A percentile compares a stretch with the other conserved stretches of the same genome.
Evolutionary conservation across 164 flowering plant species (phyloP).

Genomic region (Dillenia turbinata): DNA sequence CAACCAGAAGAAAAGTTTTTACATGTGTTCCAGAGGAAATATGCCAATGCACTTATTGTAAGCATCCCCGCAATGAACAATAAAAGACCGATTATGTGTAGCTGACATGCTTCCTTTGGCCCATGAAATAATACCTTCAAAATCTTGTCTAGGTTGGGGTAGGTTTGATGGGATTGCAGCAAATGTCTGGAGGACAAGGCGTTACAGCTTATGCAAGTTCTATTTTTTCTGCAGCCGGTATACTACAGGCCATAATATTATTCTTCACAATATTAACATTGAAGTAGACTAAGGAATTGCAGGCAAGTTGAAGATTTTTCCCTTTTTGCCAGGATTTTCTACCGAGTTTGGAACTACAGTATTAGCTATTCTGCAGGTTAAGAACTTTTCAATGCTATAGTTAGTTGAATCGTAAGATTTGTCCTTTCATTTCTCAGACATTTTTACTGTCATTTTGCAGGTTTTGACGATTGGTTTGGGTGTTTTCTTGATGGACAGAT

Average conservation of each 20-base stretch:
- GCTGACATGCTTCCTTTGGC: not conserved
- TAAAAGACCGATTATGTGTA: too few species aligned
- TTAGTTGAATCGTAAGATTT: not conserved
- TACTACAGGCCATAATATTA: not conserved
- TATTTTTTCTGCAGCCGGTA: conserved; percentile 64
- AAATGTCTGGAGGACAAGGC: conserved; percentile 56
- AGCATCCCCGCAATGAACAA: conserved; percentile 5
- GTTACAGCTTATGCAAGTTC: conserved; percentile 49
- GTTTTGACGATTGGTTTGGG: conserved; percentile 66
- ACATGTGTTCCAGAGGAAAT: conserved; percentile 53
- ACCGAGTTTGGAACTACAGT: conserved; percentile 51
- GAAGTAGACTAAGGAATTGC: not conserved
- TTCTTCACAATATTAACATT: not conserved
- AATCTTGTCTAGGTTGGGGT: conserved; percentile 50
- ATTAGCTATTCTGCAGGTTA: conserved; percentile 71
- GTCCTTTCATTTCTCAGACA: not conserved
- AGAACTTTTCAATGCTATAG: conserved; percentile 2
- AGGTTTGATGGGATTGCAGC: conserved; percentile 67
- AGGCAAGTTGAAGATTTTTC: not conserved
- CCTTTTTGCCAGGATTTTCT: conserved; percentile 56
- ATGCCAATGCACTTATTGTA: conserved; percentile 58
- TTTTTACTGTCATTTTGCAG: conserved; percentile 31
- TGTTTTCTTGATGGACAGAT: conserved; percentile 63
- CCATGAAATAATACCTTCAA: not conserved
- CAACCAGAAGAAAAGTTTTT: conserved; percentile 29